Conservation (phyloP, 768 basidiomycete genomes). For the Ramaria sp. region DNA sequence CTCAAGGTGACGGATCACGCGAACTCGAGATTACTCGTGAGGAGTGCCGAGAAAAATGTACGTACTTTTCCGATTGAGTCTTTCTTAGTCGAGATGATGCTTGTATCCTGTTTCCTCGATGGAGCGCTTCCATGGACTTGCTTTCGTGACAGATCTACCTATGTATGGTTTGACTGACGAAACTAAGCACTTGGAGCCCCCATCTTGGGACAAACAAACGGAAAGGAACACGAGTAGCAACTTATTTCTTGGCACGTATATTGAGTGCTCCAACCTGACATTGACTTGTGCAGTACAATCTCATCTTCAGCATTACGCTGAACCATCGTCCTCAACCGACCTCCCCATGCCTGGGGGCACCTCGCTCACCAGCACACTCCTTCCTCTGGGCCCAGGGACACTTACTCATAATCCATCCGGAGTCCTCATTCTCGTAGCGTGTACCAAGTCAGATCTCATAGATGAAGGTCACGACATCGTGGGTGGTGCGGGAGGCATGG, state of each 20-base stretch:
- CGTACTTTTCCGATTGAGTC: conserved; percentile 23
- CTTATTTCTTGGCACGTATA: background rate
- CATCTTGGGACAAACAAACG: no score
- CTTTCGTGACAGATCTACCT: no score
- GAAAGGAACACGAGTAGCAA: no score
- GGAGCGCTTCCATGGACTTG: no score
- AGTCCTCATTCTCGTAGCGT: conserved; percentile 78
- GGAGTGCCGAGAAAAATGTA: conserved; percentile 75
- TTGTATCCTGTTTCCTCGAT: no score
- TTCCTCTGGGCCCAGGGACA: conserved; percentile 78
- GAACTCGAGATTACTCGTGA: conserved; percentile 69
- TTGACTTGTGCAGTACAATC: conserved; percentile 52
- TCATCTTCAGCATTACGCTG: conserved; percentile 82
- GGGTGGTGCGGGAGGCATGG: conserved; percentile 73
- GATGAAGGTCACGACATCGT: conserved; percentile 69
- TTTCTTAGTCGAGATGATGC: no score
- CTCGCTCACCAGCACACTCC: conserved; percentile 50
- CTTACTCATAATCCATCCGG: conserved; percentile 82
- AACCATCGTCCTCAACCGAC: conserved; percentile 49
- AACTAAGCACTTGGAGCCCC: no score
- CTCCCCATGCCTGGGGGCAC: conserved; percentile 40
- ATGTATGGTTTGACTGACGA: no score
- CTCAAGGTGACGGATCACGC: conserved; percentile 53
- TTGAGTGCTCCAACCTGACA: background rate
- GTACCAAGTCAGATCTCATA: conserved; percentile 89